Evolutionary conservation across 768 basidiomycete genomes (phyloP).

Genomic region (Cubamyces sp.): DNA sequence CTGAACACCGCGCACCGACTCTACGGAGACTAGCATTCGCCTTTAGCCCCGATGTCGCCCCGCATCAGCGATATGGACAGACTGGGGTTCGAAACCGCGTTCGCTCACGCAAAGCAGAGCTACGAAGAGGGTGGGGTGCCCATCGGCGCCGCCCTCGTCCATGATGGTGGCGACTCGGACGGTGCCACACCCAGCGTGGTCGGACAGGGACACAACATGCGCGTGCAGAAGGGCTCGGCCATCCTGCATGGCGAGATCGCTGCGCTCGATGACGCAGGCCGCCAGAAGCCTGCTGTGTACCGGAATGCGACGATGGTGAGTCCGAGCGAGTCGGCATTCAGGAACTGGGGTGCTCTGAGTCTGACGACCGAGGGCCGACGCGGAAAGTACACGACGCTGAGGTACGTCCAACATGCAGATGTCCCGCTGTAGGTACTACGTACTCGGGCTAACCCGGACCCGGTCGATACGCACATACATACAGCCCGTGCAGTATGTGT

Average conservation of each 20-base stretch:
- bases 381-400: constrained; percentile 29
- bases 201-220: constrained; percentile 48
- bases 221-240: constrained; percentile 48
- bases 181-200: constrained; percentile 33
- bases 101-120: constrained; percentile 50
- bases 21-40: background rate
- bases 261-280: constrained; percentile 56
- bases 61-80: constrained; percentile 26
- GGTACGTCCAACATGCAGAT: constrained; percentile 26
- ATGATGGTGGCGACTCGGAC: constrained; percentile 15
- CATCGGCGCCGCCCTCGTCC: constrained; percentile 57
- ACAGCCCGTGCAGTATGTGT: constrained; percentile 69
- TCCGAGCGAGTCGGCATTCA: background rate
- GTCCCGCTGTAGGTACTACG: background rate
- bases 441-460: constrained; percentile 5
- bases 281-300: constrained; percentile 50
- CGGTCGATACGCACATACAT: constrained; percentile 32
- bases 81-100: constrained; percentile 39
- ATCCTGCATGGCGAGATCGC: constrained; percentile 54
- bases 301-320: constrained; percentile 53
- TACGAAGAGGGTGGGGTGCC: constrained; percentile 61
- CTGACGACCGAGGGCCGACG: background rate
- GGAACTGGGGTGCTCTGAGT: background rate
- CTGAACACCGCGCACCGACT: background rate
- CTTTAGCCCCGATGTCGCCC: constrained; percentile 10